A percentile compares a stretch with the other conserved stretches of the same genome.
Conservation (phyloP, 768 basidiomycete genomes). For the Xerocomus brunneocitrinus region DNA sequence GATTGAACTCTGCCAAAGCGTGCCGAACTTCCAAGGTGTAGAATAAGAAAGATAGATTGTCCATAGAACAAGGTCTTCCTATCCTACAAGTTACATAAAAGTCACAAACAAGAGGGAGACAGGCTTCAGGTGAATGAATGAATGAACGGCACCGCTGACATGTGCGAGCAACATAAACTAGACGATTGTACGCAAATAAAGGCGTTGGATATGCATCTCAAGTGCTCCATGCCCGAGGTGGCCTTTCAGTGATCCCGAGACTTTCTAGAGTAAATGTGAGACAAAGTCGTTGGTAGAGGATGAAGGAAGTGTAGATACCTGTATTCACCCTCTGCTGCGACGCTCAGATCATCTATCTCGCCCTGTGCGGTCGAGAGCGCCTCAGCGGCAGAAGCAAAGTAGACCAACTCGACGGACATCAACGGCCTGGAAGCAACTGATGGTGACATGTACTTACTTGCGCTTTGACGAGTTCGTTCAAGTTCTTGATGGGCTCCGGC, state of each 20-base stretch:
- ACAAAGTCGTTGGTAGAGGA: neutral
- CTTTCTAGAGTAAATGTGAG: slow-evolving; percentile 48
- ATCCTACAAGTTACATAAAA: neutral
- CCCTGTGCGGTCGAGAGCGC: slow-evolving; percentile 78
- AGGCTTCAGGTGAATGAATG: neutral
- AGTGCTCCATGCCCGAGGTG: neutral
- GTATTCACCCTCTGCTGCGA: slow-evolving; percentile 94
- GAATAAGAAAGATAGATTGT: neutral
- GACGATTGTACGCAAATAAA: slow-evolving; percentile 9
- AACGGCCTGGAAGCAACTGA: neutral
- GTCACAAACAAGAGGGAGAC: slow-evolving; percentile 5
- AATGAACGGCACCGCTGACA: neutral
- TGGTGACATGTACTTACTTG: slow-evolving; percentile 45
- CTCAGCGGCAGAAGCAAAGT: slow-evolving; percentile 74
- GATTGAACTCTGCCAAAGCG: neutral
- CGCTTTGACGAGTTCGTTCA: slow-evolving; percentile 89
- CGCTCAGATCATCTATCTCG: slow-evolving; percentile 89
- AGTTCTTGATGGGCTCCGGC: slow-evolving; percentile 95
- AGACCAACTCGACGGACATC: slow-evolving; percentile 50
- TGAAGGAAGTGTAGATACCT: slow-evolving; percentile 42
- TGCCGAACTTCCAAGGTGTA: too few relatives aligned
- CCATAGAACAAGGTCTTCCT: neutral
- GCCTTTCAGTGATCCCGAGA: slow-evolving; percentile 76
- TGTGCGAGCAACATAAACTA: slow-evolving; percentile 10
- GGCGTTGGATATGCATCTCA: slow-evolving; percentile 1